Evolutionary conservation across 78 protist species (phyloP), one percentile per base, ranked within the genome.

Genomic region (Cavenderia fasciculata): DNA sequence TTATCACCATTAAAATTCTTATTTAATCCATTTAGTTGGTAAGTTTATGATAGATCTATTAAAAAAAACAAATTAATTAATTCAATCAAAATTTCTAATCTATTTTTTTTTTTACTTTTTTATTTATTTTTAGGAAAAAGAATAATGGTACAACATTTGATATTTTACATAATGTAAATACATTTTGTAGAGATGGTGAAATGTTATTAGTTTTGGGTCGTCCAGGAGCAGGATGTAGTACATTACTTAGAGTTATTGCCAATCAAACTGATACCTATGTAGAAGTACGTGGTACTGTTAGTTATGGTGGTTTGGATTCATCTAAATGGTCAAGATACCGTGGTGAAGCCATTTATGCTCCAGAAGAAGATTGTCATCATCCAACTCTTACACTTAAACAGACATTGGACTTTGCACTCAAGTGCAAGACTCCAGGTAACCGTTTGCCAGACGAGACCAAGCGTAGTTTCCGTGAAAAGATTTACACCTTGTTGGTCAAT

Each of bases 331-430:
- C 21, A 21, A 38, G 59, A 40, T 87, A 65, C 38, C 21, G 59
- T 25, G 93, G 93, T 69, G 93, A 87, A 38, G 93, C 86, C 34
- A 73, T 87, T 34, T 87, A 87, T 43, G 70, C 86, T 1, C 93
- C 93, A 19, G 93, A 87, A 27, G 93, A 87, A 49, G 93, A 87
- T 49, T 41, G 38, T 0, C 25, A 87, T 47, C 61, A 77, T 34
- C 86, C 93, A 68, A 87, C 93, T 2, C 33, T 87, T 21, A 87
- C 93, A 5, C 68, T 74, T 5, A 56, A 77, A 29, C 85, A 87
- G 49, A 87, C 93, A n/a, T n/a, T 87, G 5, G 77, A 87, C 49
- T 87, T 87, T 19, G 75, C 93, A 59, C 61, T 87, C 25, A 87
- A 77, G 29, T 77, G 76, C 21, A 86, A 86, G 44, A 86, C 92